Conservation (phyloP, 1,284 basidiomycete species). For the Malassezia pachydermatis region DNA sequence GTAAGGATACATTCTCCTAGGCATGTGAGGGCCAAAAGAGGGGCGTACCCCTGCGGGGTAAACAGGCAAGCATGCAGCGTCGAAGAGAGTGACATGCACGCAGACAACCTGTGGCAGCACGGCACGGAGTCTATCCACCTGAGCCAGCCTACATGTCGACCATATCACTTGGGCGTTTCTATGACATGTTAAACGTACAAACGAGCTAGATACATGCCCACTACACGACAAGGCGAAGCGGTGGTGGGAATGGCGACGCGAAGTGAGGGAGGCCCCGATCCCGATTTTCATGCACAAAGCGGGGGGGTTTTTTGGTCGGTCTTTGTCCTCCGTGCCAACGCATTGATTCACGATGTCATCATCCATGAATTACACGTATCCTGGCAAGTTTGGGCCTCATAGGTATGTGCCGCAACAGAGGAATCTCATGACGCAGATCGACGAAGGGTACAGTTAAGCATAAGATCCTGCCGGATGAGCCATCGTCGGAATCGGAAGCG, state of each 20-base stretch:
- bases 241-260: too few relatives aligned
- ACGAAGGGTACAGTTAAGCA: conserved; percentile 78
- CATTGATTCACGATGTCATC: not conserved
- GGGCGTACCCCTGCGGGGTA: not conserved
- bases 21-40: not conserved
- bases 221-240: too few relatives aligned
- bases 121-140: too few relatives aligned
- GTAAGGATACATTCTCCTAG: not conserved
- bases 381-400: conserved; percentile 10
- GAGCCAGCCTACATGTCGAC: too few relatives aligned
- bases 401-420: conserved; percentile 2
- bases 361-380: not conserved
- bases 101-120: too few relatives aligned
- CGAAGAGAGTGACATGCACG: not conserved
- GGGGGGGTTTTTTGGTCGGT: too few relatives aligned
- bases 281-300: too few relatives aligned
- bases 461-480: conserved; percentile 85
- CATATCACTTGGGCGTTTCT: too few relatives aligned
- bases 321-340: not conserved
- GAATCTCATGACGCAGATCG: conserved; percentile 44
- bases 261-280: too few relatives aligned
- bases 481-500: conserved; percentile 51
- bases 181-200: too few relatives aligned
- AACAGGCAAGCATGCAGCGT: not conserved
- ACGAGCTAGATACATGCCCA: too few relatives aligned